Conservation (phyloP, 2,329 filamentous ascomycete species). For the Colletotrichum zoysiae region DNA sequence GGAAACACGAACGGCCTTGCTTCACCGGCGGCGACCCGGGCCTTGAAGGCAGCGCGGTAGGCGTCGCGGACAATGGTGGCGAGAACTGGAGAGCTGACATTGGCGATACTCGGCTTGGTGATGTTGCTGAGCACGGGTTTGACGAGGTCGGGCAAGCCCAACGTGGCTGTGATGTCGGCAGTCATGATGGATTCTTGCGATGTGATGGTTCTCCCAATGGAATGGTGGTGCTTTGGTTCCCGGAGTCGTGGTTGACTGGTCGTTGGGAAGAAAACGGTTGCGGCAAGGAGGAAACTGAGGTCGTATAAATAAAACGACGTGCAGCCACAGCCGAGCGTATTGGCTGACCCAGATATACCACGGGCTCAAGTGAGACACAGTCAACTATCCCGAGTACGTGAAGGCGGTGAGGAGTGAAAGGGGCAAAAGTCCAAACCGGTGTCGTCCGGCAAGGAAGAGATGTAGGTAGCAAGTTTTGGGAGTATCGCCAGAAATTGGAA, state of each 20-base stretch:
- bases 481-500: neutral
- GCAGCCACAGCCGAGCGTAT: conserved; percentile 6
- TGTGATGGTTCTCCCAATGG: neutral
- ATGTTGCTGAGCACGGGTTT: conserved; percentile 27
- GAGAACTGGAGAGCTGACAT: conserved; percentile 39
- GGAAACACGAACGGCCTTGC: conserved; percentile 65
- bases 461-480: neutral
- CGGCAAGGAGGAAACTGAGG: neutral
- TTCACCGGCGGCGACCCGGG: conserved; percentile 53
- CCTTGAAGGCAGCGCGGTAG: conserved; percentile 55
- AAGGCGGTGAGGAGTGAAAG: neutral
- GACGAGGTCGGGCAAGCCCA: conserved; percentile 31
- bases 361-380: conserved; percentile 13
- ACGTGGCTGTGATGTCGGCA: conserved; percentile 22
- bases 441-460: neutral
- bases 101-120: conserved; percentile 25
- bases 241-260: neutral
- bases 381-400: conserved; percentile 19
- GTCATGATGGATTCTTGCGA: conserved; percentile 17
- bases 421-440: neutral
- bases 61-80: conserved; percentile 43
- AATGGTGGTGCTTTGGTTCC: neutral
- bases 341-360: conserved; percentile 24
- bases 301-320: conserved; percentile 32
- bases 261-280: neutral